Percentiles rank a stretch among this genome's conserved stretches.
phyloP scores from a whole-genome alignment of 306 rosid genomes.

The Hippophae tibetana region DNA sequence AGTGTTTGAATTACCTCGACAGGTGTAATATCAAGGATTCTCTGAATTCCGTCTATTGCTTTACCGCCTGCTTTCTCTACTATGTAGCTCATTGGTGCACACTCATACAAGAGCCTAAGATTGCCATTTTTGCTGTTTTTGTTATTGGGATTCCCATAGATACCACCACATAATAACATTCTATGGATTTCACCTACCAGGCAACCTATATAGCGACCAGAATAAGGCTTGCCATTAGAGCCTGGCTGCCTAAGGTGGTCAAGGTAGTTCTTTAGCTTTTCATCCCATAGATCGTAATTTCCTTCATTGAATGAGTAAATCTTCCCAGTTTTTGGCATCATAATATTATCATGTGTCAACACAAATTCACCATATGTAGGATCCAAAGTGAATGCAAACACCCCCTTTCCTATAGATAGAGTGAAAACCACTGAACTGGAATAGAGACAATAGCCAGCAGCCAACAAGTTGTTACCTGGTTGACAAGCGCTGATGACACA shows the following conservation, averaged over 20 bases:
- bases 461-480: constrained; percentile 92
- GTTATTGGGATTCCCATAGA: constrained; percentile 93
- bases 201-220: constrained; percentile 90
- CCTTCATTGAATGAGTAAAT: constrained; percentile 94
- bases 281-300: constrained; percentile 93
- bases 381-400: constrained; percentile 67
- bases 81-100: constrained; percentile 97
- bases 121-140: constrained; percentile 96
- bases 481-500: constrained; percentile 90
- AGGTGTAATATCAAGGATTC: constrained; percentile 86
- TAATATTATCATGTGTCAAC: constrained; percentile 66
- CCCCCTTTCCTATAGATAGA: constrained; percentile 79
- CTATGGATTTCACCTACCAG: constrained; percentile 94
- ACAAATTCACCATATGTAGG: constrained; percentile 92
- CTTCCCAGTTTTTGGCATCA: constrained; percentile 83
- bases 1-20: constrained; percentile 45
- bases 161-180: constrained; percentile 84
- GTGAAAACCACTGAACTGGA: constrained; percentile 91
- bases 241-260: constrained; percentile 91
- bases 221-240: constrained; percentile 84
- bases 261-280: constrained; percentile 78
- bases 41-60: constrained; percentile 79
- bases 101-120: constrained; percentile 85
- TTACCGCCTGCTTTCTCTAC: constrained; percentile 99
- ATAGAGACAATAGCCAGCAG: constrained; percentile 99